Percentiles rank a stretch among this genome's conserved stretches.
Conservation (phyloP, 108 stramenopile species). For the Fistulifera solaris region DNA sequence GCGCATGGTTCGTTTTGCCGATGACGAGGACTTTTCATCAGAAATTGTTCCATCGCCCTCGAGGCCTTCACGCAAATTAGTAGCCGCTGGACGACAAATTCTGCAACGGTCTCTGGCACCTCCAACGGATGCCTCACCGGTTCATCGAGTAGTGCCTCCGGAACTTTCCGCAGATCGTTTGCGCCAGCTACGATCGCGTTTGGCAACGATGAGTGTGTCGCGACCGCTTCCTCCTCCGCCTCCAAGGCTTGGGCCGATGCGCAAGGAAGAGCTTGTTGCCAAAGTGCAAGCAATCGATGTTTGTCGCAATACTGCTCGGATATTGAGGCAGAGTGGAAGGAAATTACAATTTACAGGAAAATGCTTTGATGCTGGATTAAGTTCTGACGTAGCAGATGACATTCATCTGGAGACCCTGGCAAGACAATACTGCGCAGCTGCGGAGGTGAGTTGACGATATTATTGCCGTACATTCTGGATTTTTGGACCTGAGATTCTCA, state of each 20-base stretch:
- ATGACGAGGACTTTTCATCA: not conserved
- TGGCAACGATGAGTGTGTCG: not conserved
- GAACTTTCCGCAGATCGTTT: slow-evolving; percentile 3
- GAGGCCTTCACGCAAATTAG: slow-evolving; percentile 31
- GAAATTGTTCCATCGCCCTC: slow-evolving; percentile 6
- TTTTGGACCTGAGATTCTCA: not conserved
- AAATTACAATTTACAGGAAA: slow-evolving; percentile 48
- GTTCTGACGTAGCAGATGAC: slow-evolving; percentile 15
- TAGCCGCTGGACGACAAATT: slow-evolving; percentile 36
- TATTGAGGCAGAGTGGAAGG: slow-evolving; percentile 52
- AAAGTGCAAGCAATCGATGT: slow-evolving; percentile 4
- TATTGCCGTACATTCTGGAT: not conserved
- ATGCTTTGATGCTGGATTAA: slow-evolving; percentile 25
- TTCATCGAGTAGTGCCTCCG: not conserved
- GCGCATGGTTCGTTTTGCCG: slow-evolving; percentile 22
- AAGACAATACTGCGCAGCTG: slow-evolving; percentile 57
- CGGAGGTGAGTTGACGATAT: slow-evolving; percentile 29
- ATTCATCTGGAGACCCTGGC: slow-evolving; percentile 51
- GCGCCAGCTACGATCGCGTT: slow-evolving; percentile 5
- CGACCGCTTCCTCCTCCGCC: slow-evolving; percentile 4
- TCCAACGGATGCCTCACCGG: slow-evolving; percentile 1
- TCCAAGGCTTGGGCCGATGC: not conserved
- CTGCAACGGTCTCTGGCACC: slow-evolving; percentile 16
- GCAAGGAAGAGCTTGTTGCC: not conserved
- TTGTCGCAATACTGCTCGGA: slow-evolving; percentile 19